Base-by-base conservation (phyloP, 257 asterid genomes). In the Salvia hispanica region DNA sequence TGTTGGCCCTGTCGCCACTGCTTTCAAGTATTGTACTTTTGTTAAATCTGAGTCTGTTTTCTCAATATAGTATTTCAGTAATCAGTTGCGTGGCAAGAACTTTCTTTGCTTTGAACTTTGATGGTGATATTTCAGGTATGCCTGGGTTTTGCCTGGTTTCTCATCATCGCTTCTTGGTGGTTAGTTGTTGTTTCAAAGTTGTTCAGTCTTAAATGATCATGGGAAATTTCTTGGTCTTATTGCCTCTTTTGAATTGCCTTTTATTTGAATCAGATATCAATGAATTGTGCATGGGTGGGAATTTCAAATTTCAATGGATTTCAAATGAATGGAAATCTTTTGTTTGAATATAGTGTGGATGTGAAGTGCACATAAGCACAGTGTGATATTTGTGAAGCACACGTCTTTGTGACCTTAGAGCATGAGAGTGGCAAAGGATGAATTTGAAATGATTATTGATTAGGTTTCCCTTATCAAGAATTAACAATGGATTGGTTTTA, bases 141-240 rank as follows among this genome's bases (percentile, higher is more conserved):
- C 85, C 76, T 77, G 66, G 51, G 77, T 80, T 45, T 70, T 79
- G 70, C 81, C 88, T 62, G 81, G 83, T 66, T 82, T 82, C 72
- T 78, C 83, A 7, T 73, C 79, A 58, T 77, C 77, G 42, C 83
- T 83, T 72, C 81, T 82, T 44, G 83, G 83, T 7, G 83, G 88
- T 80, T 36, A 75, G 81, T 77, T 59, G 33, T 60, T 46, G 57
- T 43, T 61, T 70, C 50, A 54, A n/a, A 25, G 21, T 28, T 42
- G 60, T 53, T 46, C 14, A 2, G n/a, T 25, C n/a, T 39, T 9
- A 4, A 40, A 52, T 66, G n/a, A 12, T 31, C 12, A 42, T 37
- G 61, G 28, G 12, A 43, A 61, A 11, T 55, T 63, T 54, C 15
- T 47, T 16, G 72, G 58, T 36, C 15, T 62, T 54, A 34, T 46